Base-by-base conservation (phyloP, 768 basidiomycete genomes). In the Auricularia sp. region DNA sequence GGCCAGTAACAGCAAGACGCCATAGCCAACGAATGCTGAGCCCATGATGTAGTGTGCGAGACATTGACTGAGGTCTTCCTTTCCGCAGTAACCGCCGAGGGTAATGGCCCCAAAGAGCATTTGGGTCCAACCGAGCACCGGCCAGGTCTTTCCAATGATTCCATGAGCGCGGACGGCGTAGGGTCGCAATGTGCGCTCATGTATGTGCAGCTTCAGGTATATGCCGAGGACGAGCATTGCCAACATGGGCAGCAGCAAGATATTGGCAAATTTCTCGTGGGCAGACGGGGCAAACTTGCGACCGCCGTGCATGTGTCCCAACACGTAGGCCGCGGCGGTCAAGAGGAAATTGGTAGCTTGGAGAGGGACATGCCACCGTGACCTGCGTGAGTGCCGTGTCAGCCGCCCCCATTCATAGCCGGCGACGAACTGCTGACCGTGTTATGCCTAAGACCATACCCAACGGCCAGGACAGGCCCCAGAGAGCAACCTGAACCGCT, bases 181-280 rank as follows among this genome's bases (percentile, higher is more conserved):
- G 1, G 88, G 88, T 47, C 94, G 81, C 10, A 87, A 66, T 1
- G 86, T 83, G 65, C 80, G 79, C 74, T 96, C 91, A 66, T 94
- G 81, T 34, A 97, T 87, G 73, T 97, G 95, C 6, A 95, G 77
- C 75, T 96, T 97, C 69, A 98, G 86, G 75, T 96, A 98, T 54
- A 92, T 82, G 3, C 95, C 95, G 60, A 93, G 77, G 29, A 73
- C 69, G 11, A 90, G 77, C 75, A 97, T 94, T 1, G 77, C 68
- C 14, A 81, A 68, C 44, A 94, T 84, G 16, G 90, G 86, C 68
- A 90, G 76, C 58, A 81, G 66, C 21, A 88, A 77, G 60, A 93
- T 76, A 43, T 80, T 83, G 21, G 87, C 88, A 68, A 88, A 85
- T 12, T 75, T 73, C 3, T 86, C 89, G 71, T 97, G 94, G 0